A percentile compares a stretch with the other conserved stretches of the same genome.
Evolutionary conservation across 495 filamentous ascomycete genomes (phyloP).

Genomic region (Hyaloscypha bicolor): DNA sequence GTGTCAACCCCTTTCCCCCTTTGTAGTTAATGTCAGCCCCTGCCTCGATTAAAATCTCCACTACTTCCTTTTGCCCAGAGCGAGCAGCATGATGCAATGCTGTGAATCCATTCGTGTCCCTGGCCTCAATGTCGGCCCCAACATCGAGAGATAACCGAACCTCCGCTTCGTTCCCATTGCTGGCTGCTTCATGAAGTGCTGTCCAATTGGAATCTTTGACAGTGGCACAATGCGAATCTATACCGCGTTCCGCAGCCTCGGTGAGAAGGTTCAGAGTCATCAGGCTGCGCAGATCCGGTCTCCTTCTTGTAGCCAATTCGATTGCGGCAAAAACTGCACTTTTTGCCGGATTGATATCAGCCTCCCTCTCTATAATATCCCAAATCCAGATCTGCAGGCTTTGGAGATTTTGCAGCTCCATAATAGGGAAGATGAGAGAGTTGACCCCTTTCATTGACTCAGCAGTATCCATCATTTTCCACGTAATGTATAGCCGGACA

Average conservation of each 20-base stretch:
- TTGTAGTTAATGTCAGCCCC: background rate
- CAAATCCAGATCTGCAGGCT: background rate
- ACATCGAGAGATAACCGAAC: conserved; percentile 1
- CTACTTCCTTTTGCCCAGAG: background rate
- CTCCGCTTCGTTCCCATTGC: background rate
- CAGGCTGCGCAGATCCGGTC: background rate
- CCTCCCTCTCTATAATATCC: background rate
- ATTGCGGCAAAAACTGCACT: background rate
- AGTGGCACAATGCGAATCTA: background rate
- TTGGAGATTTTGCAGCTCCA: background rate
- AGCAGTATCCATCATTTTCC: background rate
- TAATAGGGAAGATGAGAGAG: background rate
- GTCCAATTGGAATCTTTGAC: background rate
- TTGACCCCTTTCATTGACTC: background rate
- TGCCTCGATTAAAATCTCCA: background rate
- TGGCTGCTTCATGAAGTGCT: conserved; percentile 2
- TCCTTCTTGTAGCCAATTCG: background rate
- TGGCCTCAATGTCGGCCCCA: background rate
- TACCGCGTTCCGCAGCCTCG: background rate
- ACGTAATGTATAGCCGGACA: background rate
- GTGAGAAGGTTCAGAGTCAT: background rate
- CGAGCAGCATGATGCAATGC: background rate
- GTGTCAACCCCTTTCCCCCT: conserved; percentile 2
- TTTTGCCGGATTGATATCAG: background rate
- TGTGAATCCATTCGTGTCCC: background rate